Evolutionary conservation across 2,329 filamentous ascomycete genomes (phyloP).

Genomic region (Ramularia endophylla): DNA sequence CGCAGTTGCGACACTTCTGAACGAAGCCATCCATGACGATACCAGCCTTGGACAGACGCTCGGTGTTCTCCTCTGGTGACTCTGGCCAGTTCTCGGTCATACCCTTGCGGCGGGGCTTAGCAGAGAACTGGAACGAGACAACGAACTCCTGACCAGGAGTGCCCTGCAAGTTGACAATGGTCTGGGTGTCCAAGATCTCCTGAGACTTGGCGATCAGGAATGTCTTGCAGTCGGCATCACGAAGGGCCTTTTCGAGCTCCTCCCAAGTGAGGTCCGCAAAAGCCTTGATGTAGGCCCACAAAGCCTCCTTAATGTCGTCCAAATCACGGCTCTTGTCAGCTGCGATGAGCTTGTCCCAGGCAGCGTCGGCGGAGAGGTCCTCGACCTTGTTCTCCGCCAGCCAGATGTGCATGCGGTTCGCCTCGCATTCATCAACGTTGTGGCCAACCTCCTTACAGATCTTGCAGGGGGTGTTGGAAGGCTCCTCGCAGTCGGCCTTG

Average conservation of each 20-base stretch:
- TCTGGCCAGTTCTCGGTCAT: slow-evolving; percentile 46
- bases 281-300: slow-evolving; percentile 55
- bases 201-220: slow-evolving; percentile 59
- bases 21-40: slow-evolving; percentile 45
- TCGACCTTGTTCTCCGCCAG: slow-evolving; percentile 36
- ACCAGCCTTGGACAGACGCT: slow-evolving; percentile 48
- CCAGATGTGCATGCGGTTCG: slow-evolving; percentile 54
- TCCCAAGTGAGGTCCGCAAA: slow-evolving; percentile 52
- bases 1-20: slow-evolving; percentile 47
- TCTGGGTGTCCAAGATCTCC: slow-evolving; percentile 50
- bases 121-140: slow-evolving; percentile 44
- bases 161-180: slow-evolving; percentile 68
- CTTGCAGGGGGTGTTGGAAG: slow-evolving; percentile 48
- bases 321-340: slow-evolving; percentile 53
- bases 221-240: slow-evolving; percentile 47
- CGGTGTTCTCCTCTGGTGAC: slow-evolving; percentile 45
- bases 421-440: slow-evolving; percentile 50
- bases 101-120: slow-evolving; percentile 42
- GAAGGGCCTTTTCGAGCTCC: slow-evolving; percentile 57
- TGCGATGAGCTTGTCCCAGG: slow-evolving; percentile 52
- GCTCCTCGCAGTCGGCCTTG: slow-evolving; percentile 55
- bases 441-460: slow-evolving; percentile 59
- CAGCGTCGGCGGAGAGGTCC: slow-evolving; percentile 43
- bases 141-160: slow-evolving; percentile 49
- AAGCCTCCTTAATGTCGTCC: slow-evolving; percentile 53